Evolutionary conservation across 2,329 filamentous ascomycete genomes (phyloP), one percentile per base, ranked within the genome.

Genomic region (Penicillium sp.): DNA sequence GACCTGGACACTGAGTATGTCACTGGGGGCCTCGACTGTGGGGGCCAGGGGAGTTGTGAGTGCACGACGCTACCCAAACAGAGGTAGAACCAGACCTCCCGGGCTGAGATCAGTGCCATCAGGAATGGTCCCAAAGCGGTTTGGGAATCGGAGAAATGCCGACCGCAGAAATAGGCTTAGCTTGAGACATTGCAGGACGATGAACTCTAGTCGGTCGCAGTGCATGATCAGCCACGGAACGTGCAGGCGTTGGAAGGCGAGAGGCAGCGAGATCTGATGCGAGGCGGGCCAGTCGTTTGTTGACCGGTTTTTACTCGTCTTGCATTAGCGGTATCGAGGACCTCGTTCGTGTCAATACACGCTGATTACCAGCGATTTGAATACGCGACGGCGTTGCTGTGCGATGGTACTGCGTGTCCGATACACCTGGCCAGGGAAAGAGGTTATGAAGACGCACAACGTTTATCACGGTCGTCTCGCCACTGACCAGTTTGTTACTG

Each of bases 281-380:
- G 56, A 60, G 29, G 29, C 29, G 29, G 29, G 2, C 29, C 29
- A 4, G 29, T 11, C 29, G 29, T 32, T 8, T 32, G 29, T 59
- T 57, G 56, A 52, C 53, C 32, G 37, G 45, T 46, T 32, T 44
- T 45, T 34, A 18, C 37, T 51, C 40, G 40, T 39, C 48, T 36
- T 57, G 56, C 57, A 60, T 58, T 59, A 60, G 57, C 36, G 39
- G 54, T 54, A 53, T 53, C 46, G n/a, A 9, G 11, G 28, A 18
- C 29, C 29, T 7, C n/a, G 33, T 33, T 48, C 37, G 13, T 27
- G 25, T 26, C 4, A 13, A 27, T 8, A 12, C 8, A 12, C 35
- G 35, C 33, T 9, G 28, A 33, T 8, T 33, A 25, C 24, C 9
- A 6, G 24, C 12, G n/a, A 41, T 24, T 18, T 28, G 18, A 18